phyloP scores from a whole-genome alignment of 1,284 basidiomycete species.

The Takashimella koratensis region DNA sequence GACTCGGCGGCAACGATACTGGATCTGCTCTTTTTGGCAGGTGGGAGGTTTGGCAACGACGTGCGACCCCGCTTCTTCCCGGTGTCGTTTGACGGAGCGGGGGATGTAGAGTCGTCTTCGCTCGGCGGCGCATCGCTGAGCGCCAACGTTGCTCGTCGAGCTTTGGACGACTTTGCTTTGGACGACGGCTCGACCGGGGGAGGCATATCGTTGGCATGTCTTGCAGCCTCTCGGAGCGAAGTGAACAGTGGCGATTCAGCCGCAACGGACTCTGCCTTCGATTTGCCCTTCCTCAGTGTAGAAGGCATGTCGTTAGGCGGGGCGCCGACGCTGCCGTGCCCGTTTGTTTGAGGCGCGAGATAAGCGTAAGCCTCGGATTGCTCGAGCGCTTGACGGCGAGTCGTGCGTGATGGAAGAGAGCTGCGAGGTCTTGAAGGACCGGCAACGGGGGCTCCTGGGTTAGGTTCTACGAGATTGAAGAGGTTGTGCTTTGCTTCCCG shows the following conservation, averaged over 20 bases:
- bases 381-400: constrained; percentile 36
- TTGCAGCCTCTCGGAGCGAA: neutral
- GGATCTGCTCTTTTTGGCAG: constrained; percentile 20
- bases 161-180: constrained; percentile 13
- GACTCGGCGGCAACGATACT: neutral
- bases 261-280: constrained; percentile 3
- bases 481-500: constrained; percentile 33
- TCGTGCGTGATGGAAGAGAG: constrained; percentile 29
- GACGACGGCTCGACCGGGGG: constrained; percentile 24
- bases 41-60: constrained; percentile 24
- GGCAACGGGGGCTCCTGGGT: constrained; percentile 10
- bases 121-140: constrained; percentile 1
- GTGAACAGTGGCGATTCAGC: neutral
- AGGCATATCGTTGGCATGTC: constrained; percentile 18
- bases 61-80: constrained; percentile 28
- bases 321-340: constrained; percentile 1
- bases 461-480: constrained; percentile 27
- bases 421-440: constrained; percentile 28
- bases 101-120: constrained; percentile 6
- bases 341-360: constrained; percentile 8
- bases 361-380: constrained; percentile 30
- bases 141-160: constrained; percentile 16
- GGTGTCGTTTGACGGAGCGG: constrained; percentile 5
- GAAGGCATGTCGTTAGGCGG: neutral
- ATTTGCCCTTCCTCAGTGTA: constrained; percentile 19